Conservation (phyloP, 139 green algal species). For the Dunaliella sp. region DNA sequence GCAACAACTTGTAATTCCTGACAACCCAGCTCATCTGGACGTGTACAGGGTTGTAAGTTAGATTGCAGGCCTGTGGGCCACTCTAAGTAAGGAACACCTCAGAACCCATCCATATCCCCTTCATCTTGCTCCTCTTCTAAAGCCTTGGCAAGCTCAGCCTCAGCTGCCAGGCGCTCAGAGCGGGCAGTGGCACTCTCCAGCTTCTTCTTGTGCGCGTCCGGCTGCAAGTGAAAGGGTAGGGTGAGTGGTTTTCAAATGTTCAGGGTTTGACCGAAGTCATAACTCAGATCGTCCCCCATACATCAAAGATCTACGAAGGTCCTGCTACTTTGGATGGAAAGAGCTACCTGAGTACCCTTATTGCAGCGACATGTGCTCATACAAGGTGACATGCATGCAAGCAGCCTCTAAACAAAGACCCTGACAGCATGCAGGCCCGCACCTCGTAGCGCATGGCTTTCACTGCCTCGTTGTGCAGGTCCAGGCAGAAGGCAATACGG, state of each 20-base stretch:
- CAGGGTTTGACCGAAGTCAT: not conserved
- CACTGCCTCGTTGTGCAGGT: constrained; percentile 94
- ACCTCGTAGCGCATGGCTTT: constrained; percentile 54
- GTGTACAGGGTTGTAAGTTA: too few species aligned
- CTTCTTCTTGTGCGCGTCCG: constrained; percentile 37
- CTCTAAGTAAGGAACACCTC: too few species aligned
- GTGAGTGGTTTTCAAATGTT: not conserved
- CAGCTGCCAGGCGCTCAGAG: constrained; percentile 66
- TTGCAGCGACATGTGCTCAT: too few species aligned
- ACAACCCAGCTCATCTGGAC: too few species aligned
- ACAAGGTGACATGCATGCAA: too few species aligned
- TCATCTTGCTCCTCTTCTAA: constrained; percentile 68
- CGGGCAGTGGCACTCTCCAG: constrained; percentile 62
- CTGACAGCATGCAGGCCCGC: not conserved
- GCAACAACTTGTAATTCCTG: too few species aligned
- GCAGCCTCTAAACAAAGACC: too few species aligned
- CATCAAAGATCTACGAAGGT: not conserved
- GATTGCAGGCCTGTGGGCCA: too few species aligned
- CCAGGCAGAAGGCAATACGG: constrained; percentile 94
- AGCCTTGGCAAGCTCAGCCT: constrained; percentile 80
- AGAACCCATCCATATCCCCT: not conserved
- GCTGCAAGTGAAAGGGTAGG: constrained; percentile 14
- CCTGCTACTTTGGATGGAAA: too few species aligned
- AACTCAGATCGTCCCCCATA: not conserved
- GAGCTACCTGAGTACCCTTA: too few species aligned